phyloP scores from a whole-genome alignment of 139 green algal species.

The Chlorella sorokiniana region DNA sequence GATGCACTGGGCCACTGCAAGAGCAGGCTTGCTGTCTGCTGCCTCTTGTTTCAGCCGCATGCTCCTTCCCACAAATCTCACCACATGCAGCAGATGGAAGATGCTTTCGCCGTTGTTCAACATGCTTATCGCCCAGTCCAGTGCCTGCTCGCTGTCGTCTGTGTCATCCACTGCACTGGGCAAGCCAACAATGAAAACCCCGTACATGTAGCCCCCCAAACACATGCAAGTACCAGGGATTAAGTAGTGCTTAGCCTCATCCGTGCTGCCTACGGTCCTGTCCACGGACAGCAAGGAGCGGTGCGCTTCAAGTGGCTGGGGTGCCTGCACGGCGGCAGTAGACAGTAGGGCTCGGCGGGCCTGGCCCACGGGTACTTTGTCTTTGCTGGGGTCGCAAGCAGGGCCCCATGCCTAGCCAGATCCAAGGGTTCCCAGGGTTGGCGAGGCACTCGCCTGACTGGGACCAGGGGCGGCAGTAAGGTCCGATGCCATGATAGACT shows the following conservation, averaged over 20 bases:
- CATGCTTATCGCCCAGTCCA: slow-evolving; percentile 21
- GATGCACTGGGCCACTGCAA: too few species aligned
- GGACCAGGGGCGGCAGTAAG: neutral
- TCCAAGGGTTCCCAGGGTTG: neutral
- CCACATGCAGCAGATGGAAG: slow-evolving; percentile 47
- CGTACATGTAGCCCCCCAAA: too few species aligned
- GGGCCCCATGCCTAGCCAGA: too few species aligned
- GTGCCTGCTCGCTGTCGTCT: slow-evolving; percentile 29
- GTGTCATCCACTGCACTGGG: neutral
- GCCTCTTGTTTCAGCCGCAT: too few species aligned
- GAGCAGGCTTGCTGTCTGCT: too few species aligned
- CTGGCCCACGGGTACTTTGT: too few species aligned
- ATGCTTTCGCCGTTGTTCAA: neutral
- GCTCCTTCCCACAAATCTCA: too few species aligned
- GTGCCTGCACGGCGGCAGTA: neutral
- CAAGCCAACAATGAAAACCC: too few species aligned
- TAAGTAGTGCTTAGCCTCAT: neutral
- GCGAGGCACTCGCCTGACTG: neutral
- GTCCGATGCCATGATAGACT: neutral
- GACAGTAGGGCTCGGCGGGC: neutral
- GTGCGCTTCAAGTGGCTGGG: slow-evolving; percentile 1
- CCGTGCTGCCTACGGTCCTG: neutral
- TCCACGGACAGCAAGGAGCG: slow-evolving; percentile 8
- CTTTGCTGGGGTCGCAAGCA: too few species aligned
- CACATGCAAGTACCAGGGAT: too few species aligned